Conservation (phyloP, 345 rosid genomes). For the Garcia nutans region DNA sequence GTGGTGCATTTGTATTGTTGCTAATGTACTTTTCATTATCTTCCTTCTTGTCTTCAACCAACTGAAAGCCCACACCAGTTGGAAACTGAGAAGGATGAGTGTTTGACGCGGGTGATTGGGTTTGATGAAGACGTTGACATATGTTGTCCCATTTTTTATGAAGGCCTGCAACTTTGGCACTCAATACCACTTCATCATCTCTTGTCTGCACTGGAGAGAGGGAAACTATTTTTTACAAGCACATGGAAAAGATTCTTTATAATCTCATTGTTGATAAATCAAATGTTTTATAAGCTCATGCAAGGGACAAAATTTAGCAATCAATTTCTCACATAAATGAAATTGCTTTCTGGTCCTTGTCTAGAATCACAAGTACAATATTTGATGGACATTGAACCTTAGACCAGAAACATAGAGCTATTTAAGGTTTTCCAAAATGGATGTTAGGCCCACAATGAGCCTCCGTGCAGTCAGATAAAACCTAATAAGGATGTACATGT, state of each 20-base stretch:
- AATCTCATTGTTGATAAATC: background rate
- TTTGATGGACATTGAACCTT: background rate
- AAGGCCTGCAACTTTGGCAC: constrained; percentile 32
- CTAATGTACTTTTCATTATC: constrained; percentile 24
- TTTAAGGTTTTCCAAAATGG: background rate
- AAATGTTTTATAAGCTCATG: background rate
- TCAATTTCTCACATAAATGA: background rate
- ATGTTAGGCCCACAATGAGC: background rate
- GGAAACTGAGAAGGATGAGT: constrained; percentile 30
- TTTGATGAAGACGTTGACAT: constrained; percentile 42
- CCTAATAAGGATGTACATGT: background rate
- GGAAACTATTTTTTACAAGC: constrained; percentile 40
- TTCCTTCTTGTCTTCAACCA: constrained; percentile 32
- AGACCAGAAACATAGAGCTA: background rate
- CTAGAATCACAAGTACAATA: background rate
- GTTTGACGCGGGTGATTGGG: constrained; percentile 21
- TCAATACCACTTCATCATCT: constrained; percentile 44
- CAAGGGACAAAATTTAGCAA: background rate
- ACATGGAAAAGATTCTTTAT: constrained; percentile 16
- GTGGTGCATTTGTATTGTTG: constrained; percentile 14
- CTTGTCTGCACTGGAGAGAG: constrained; percentile 68
- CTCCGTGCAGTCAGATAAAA: background rate
- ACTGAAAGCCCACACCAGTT: constrained; percentile 33
- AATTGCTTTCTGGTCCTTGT: background rate
- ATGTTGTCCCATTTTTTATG: constrained; percentile 47